phyloP scores from a whole-genome alignment of 2,329 filamentous ascomycete species.

The Fusarium gaditjirri region DNA sequence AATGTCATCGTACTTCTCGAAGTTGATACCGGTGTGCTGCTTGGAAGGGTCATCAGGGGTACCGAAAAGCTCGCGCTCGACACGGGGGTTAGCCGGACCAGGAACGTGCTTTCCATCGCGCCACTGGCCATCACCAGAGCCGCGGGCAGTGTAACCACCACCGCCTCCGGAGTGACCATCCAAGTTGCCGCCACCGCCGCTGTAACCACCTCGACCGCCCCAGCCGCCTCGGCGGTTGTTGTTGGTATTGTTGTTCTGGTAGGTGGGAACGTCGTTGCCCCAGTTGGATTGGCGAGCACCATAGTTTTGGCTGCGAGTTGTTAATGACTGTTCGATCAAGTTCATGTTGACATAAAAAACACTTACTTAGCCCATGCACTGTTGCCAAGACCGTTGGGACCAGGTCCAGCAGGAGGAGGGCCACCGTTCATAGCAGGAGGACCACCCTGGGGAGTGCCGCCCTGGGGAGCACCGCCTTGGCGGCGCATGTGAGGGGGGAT shows the following conservation, averaged over 20 bases:
- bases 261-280: conserved; percentile 46
- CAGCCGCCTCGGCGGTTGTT: conserved; percentile 50
- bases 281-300: conserved; percentile 51
- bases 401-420: conserved; percentile 36
- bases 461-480: conserved; percentile 45
- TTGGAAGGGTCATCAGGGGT: conserved; percentile 90
- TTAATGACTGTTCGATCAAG: conserved; percentile 26
- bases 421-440: conserved; percentile 29
- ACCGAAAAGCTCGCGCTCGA: conserved; percentile 97
- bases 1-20: conserved; percentile 99
- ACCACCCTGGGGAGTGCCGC: conserved; percentile 16
- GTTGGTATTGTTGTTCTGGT: conserved; percentile 36
- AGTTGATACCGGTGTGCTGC: conserved; percentile 99
- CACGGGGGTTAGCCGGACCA: conserved; percentile 84
- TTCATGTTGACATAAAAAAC: background rate
- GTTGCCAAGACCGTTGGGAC: conserved; percentile 65
- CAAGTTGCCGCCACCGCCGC: conserved; percentile 51
- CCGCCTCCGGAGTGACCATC: conserved; percentile 81
- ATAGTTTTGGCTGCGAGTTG: conserved; percentile 43
- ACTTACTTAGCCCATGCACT: conserved; percentile 73
- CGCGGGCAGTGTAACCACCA: conserved; percentile 69
- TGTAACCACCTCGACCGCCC: conserved; percentile 51
- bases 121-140: conserved; percentile 96
- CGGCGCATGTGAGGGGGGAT: conserved; percentile 85
- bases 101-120: conserved; percentile 95